These are phyloP conservation scores for Ehretia macrophylla DNA, from an alignment of 257 asterid species.

Conservation along the genomic window DNA sequence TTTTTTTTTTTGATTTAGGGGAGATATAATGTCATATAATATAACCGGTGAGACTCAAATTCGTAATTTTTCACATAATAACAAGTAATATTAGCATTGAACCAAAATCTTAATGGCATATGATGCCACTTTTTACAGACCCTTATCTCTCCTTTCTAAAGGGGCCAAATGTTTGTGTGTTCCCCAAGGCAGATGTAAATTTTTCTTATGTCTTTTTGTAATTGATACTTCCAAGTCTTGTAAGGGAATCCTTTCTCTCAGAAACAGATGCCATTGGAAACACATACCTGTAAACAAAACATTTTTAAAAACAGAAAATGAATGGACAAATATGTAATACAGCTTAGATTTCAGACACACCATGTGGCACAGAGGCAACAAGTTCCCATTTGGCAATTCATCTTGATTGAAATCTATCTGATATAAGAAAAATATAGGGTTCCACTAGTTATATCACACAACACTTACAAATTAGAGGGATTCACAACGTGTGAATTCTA, in stretches of 20 bases:
- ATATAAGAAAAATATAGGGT: too few species aligned
- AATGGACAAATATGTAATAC: background rate
- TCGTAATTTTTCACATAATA: too few species aligned
- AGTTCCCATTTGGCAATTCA: background rate
- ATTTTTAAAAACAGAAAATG: background rate
- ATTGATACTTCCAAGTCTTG: background rate
- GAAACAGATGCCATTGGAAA: background rate
- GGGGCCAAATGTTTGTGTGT: background rate
- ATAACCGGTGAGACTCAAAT: too few species aligned
- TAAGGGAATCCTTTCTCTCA: constrained; percentile 1
- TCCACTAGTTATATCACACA: too few species aligned
- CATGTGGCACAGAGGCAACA: background rate
- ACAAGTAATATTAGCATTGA: too few species aligned
- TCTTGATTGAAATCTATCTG: background rate
- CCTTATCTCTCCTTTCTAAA: background rate
- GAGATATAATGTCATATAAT: too few species aligned
- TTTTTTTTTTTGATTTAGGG: too few species aligned
- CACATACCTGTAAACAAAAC: background rate
- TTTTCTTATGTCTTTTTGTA: background rate
- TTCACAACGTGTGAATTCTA: too few species aligned
- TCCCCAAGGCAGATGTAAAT: background rate
- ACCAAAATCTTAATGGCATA: too few species aligned
- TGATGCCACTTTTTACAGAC: background rate
- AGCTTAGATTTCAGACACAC: background rate
- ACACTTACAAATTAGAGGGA: too few species aligned